Percentiles rank a stretch among this genome's conserved stretches.
phyloP scores from a whole-genome alignment of 345 rosid genomes.

The Syzygium aromaticum region DNA sequence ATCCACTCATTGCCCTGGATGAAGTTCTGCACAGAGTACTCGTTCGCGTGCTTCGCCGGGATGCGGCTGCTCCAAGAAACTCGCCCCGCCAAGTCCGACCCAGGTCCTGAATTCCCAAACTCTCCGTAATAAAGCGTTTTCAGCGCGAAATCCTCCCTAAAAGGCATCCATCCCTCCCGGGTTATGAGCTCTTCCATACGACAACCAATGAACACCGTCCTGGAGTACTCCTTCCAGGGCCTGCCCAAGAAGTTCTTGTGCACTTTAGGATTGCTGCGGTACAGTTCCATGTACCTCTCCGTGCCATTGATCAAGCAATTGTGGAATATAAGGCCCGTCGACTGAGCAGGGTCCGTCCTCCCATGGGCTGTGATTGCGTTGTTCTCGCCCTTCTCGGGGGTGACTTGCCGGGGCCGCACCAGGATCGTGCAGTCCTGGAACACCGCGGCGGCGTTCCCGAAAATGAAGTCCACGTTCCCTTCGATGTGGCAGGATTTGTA shows the following conservation, averaged over 20 bases:
- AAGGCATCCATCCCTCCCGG: conserved; percentile 79
- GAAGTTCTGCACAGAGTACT: conserved; percentile 65
- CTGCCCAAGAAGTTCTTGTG: conserved; percentile 73
- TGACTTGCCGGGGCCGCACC: conserved; percentile 51
- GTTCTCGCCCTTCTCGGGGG: conserved; percentile 70
- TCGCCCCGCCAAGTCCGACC: conserved; percentile 38
- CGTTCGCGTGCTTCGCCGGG: conserved; percentile 36
- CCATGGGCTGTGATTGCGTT: conserved; percentile 87
- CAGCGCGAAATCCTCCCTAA: conserved; percentile 58
- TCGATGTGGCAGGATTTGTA: conserved; percentile 70
- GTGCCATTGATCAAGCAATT: conserved; percentile 78
- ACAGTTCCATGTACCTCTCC: conserved; percentile 58
- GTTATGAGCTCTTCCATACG: conserved; percentile 43
- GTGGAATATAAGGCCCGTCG: conserved; percentile 63
- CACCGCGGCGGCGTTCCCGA: conserved; percentile 75
- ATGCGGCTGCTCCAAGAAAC: conserved; percentile 73
- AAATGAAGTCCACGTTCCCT: conserved; percentile 93
- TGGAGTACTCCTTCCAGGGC: conserved; percentile 95
- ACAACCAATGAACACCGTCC: conserved; percentile 63
- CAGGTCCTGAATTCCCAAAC: conserved; percentile 55
- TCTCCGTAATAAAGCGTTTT: conserved; percentile 87
- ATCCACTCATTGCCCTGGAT: conserved; percentile 84
- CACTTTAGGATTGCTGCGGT: conserved; percentile 41
- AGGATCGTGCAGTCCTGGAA: conserved; percentile 64
- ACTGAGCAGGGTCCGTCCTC: conserved; percentile 71